These are phyloP conservation scores for Porphyra umbilicalis DNA, from an alignment of 31 red algal genomes.

Conservation along the genomic window DNA sequence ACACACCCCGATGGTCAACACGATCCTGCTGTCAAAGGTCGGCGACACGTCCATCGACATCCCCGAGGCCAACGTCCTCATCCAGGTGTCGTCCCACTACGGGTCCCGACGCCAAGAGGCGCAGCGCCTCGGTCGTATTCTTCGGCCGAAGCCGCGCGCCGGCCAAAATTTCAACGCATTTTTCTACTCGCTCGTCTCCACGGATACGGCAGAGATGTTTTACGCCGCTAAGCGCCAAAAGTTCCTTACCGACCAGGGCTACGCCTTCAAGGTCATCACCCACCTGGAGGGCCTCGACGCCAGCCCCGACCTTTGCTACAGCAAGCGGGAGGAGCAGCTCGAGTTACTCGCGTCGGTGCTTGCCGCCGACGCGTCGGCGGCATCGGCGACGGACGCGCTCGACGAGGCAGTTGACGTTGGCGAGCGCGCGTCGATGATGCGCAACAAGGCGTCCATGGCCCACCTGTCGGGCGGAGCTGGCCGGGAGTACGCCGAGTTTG, in stretches of 20 bases:
- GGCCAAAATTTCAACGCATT: constrained; percentile 98
- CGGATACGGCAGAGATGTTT: constrained; percentile 95
- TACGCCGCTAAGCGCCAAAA: constrained; percentile 93
- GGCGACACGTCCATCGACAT: constrained; percentile 98
- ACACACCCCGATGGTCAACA: constrained; percentile 59
- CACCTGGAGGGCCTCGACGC: constrained; percentile 81
- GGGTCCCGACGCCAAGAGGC: constrained; percentile 97
- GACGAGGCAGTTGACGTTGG: constrained; percentile 34
- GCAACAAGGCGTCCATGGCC: not conserved
- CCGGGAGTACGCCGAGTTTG: constrained; percentile 15
- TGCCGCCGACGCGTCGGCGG: constrained; percentile 81
- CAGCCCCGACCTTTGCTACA: constrained; percentile 48
- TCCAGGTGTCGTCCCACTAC: constrained; percentile 92
- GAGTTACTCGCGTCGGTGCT: constrained; percentile 57
- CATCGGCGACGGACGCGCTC: constrained; percentile 46
- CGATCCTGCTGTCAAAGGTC: constrained; percentile 90
- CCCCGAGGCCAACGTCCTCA: constrained; percentile 96
- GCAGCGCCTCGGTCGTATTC: constrained; percentile 89
- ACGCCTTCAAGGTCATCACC: constrained; percentile 96
- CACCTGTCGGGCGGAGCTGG: not conserved
- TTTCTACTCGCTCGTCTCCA: constrained; percentile 95
- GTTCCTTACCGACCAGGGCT: constrained; percentile 96
- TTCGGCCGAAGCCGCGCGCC: constrained; percentile 86
- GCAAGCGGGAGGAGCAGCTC: constrained; percentile 57
- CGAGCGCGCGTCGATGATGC: not conserved